A percentile compares a stretch with the other conserved stretches of the same genome.
phyloP scores from a whole-genome alignment of 768 basidiomycete species.

The Epithele typhae region DNA sequence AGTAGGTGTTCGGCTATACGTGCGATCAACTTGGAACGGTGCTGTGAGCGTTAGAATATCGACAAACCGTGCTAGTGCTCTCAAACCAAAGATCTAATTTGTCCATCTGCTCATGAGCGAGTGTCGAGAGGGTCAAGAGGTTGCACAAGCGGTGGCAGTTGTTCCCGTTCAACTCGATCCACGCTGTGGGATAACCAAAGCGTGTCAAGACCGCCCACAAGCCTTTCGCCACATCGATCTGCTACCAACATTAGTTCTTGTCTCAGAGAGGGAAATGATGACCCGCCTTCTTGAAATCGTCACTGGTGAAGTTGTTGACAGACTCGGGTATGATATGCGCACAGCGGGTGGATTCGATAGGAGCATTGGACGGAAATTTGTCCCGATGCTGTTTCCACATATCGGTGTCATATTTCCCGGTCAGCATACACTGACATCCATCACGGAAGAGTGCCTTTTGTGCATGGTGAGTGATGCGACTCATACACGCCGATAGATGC shows the following conservation, averaged over 20 bases:
- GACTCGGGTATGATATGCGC: background rate
- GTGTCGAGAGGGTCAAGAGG: background rate
- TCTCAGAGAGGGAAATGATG: background rate
- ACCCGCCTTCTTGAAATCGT: background rate
- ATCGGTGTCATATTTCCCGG: background rate
- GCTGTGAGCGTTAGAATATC: no score
- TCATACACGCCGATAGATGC: no score
- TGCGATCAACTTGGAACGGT: background rate
- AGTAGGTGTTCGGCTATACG: background rate
- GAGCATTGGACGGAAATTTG: background rate
- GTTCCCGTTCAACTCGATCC: background rate
- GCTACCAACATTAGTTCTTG: background rate
- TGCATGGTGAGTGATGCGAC: no score
- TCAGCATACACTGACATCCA: background rate
- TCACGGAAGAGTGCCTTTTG: conserved; percentile 19
- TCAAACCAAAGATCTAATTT: background rate
- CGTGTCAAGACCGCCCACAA: background rate
- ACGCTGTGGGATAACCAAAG: background rate
- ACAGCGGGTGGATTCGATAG: background rate
- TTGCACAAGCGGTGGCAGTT: background rate
- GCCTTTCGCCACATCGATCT: background rate
- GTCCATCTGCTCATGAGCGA: background rate
- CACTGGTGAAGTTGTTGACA: background rate
- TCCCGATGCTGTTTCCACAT: background rate
- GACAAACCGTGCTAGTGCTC: background rate